A percentile compares a stretch with the other conserved stretches of the same genome.
These are phyloP conservation scores for Blumeria hordei DNA, from an alignment of 2,329 filamentous ascomycete species.

Conservation along the genomic window DNA sequence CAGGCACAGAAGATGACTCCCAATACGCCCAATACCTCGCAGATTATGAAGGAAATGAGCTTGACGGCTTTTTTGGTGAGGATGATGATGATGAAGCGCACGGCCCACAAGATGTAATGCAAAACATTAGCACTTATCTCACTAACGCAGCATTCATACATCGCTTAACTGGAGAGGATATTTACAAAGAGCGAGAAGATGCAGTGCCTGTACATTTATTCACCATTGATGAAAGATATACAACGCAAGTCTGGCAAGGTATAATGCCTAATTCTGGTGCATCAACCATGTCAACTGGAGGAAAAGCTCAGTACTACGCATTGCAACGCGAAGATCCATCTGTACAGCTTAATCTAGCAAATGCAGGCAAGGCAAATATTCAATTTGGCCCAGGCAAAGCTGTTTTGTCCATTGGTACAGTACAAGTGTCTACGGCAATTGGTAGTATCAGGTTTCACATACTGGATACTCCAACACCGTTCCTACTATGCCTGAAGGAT, in stretches of 20 bases:
- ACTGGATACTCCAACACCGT: background rate
- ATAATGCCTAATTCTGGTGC: background rate
- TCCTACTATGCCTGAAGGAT: background rate
- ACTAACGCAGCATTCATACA: background rate
- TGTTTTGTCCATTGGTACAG: background rate
- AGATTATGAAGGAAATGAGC: no score
- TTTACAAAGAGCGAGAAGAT: background rate
- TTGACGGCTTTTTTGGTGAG: no score
- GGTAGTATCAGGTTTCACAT: background rate
- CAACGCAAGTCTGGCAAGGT: background rate
- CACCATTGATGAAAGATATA: background rate
- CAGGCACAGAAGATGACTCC: no score
- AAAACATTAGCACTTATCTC: background rate
- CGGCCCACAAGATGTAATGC: no score
- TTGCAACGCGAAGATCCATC: background rate
- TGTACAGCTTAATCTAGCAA: background rate
- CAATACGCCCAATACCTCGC: no score
- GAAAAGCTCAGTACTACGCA: background rate
- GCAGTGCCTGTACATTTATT: background rate
- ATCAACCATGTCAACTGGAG: background rate
- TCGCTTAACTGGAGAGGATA: background rate
- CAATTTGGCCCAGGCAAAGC: background rate
- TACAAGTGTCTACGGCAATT: background rate
- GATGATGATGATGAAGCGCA: no score
- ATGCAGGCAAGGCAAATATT: background rate